Evolutionary conservation across 148 eudicot species (phyloP), one percentile per base, ranked within the genome.

Genomic region (Simmondsia chinensis): DNA sequence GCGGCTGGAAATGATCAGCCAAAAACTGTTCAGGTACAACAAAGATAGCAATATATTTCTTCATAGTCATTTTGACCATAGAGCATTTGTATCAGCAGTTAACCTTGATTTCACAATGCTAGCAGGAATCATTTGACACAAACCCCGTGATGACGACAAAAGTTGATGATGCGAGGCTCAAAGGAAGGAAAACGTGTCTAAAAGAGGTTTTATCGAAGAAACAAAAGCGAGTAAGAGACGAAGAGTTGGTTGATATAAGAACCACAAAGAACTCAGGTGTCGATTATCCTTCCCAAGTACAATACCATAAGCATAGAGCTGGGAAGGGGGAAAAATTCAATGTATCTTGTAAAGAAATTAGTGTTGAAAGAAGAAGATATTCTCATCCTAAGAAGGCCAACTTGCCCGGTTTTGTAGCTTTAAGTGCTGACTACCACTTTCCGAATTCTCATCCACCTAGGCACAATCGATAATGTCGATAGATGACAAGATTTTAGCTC

Each of bases 371-470:
- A 18, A 31, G 28, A 21, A 50, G 20, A 31, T 33, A 4, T 37
- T 21, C 1, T 46, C 38, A 24, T 54, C 39, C 46, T 9, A 46
- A 47, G 24, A 28, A 35, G 58, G 25, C 25, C 7, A 64, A 30
- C 29, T 27, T 43, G 33, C 43, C 41, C 20, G 39, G 41, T 52
- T 57, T 57, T 65, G 64, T 58, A 39, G 64, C 70, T 39, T 12
- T 65, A 35, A 65, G 44, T 39, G 70, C 70, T 46, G 70, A 65
- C 40, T 65, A 65, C 46, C 52, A 59, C 39, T 44, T 24, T 33
- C 70, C 70, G 14, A 59, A 39, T 9, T 27, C 59, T 21, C 70
- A 65, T 46, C 64, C 70, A 39, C 70, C 70, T 45, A 52, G 50
- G 25, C 70, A 58, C 45, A 65, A 65, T 46, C 58, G 60, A 58